Conservation (phyloP, 139 green algal species). For the Tetradesmus obliquus region DNA sequence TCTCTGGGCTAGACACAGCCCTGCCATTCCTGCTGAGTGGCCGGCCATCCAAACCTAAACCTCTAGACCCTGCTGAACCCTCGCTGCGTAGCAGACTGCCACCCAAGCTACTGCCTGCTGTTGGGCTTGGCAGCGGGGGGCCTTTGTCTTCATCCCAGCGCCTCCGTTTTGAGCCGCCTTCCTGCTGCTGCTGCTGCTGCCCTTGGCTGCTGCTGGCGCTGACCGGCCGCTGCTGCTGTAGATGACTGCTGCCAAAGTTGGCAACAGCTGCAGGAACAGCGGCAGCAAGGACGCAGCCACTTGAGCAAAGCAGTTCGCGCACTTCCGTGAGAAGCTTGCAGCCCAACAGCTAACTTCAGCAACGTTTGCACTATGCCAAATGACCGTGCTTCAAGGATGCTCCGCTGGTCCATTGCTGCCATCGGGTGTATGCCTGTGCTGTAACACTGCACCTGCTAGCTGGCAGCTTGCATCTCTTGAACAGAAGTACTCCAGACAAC, state of each 20-base stretch:
- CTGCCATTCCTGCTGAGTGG: constrained; percentile 30
- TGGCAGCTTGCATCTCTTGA: not conserved
- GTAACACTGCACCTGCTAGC: not conserved
- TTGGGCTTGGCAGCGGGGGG: not conserved
- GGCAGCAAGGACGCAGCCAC: not conserved
- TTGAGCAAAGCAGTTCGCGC: not conserved
- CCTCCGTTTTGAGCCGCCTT: not conserved
- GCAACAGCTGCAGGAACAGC: not conserved
- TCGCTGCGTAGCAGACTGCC: not conserved
- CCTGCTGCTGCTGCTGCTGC: not conserved
- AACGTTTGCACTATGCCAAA: no score
- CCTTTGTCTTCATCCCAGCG: constrained; percentile 19
- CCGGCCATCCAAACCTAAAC: constrained; percentile 5
- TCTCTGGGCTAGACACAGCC: not conserved
- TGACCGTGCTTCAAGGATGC: no score
- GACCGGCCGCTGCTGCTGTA: not conserved
- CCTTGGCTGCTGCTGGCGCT: not conserved
- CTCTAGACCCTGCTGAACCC: not conserved
- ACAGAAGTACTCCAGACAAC: not conserved
- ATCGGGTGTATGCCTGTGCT: not conserved
- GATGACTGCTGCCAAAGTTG: constrained; percentile 17
- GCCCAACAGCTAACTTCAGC: no score
- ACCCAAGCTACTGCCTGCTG: not conserved
- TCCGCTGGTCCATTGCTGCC: not conserved
- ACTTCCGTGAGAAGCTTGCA: not conserved